Percentiles rank a stretch among this genome's conserved stretches.
Conservation (phyloP, 148 eudicot species). For the Suaeda aralocaspica region DNA sequence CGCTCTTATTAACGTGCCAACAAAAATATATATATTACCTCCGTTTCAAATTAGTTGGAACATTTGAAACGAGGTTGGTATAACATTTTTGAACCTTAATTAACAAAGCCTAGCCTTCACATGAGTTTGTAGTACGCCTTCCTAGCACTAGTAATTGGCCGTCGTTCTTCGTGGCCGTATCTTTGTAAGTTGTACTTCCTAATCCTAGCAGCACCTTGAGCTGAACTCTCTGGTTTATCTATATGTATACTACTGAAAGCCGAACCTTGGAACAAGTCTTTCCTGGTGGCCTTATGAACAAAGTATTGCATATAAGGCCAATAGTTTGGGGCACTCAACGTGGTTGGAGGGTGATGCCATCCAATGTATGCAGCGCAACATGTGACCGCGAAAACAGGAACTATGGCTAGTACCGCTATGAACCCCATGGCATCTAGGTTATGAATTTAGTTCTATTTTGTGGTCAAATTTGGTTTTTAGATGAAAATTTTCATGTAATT, state of each 20-base stretch:
- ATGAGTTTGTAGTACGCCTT: too few species aligned
- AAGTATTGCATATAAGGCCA: slow-evolving; percentile 8
- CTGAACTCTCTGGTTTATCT: slow-evolving; percentile 10
- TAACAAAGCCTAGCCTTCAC: too few species aligned
- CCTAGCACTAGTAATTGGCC: too few species aligned
- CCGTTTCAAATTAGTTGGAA: too few species aligned
- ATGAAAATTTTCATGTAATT: neutral
- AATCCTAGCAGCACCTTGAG: slow-evolving; percentile 14
- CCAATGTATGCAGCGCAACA: neutral
- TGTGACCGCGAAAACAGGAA: neutral
- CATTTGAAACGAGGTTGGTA: too few species aligned
- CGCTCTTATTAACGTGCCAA: too few species aligned
- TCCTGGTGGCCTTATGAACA: neutral
- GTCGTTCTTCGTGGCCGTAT: too few species aligned
- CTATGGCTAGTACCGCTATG: neutral
- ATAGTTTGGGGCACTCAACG: neutral
- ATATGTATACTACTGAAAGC: neutral
- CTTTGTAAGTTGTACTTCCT: neutral
- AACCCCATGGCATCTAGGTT: neutral
- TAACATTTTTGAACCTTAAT: too few species aligned
- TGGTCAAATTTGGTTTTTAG: neutral
- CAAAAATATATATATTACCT: too few species aligned
- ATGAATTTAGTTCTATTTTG: neutral
- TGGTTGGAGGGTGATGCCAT: neutral
- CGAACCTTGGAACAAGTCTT: neutral